phyloP scores from a whole-genome alignment of 1,139 yeast species.

The Blastobotrys serpentis region DNA sequence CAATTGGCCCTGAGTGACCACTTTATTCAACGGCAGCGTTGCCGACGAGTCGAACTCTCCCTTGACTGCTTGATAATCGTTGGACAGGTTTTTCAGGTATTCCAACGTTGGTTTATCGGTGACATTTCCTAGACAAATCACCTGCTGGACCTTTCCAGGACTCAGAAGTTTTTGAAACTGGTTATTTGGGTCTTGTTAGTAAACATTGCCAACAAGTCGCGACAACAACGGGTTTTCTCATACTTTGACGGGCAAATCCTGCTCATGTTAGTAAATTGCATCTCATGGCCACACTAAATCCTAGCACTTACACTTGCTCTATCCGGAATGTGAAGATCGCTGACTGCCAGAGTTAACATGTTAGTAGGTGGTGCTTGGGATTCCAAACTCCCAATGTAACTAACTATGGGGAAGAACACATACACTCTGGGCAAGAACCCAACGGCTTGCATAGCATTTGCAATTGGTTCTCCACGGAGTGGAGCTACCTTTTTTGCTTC shows the following conservation, averaged over 20 bases:
- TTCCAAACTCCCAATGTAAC: not conserved
- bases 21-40: constrained; percentile 59
- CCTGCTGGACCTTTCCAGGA: constrained; percentile 83
- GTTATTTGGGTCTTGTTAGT: too few species aligned
- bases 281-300: not conserved
- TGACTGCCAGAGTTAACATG: constrained; percentile 87
- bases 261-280: constrained; percentile 19
- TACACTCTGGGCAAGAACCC: too few species aligned
- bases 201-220: too few species aligned
- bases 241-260: constrained; percentile 45
- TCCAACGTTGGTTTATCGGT: constrained; percentile 63
- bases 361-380: constrained; percentile 6
- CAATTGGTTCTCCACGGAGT: too few species aligned
- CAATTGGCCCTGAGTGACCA: constrained; percentile 66
- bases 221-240: constrained; percentile 17
- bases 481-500: too few species aligned
- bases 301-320: constrained; percentile 54
- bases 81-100: constrained; percentile 64
- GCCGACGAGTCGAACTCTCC: constrained; percentile 65
- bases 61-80: constrained; percentile 70
- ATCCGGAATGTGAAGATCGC: constrained; percentile 88
- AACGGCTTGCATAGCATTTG: too few species aligned
- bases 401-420: too few species aligned
- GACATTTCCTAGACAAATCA: constrained; percentile 80
- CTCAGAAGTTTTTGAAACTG: constrained; percentile 71